These are phyloP conservation scores for Umbilicus rupestris DNA, from an alignment of 164 flowering plant genomes.

Conservation along the genomic window DNA sequence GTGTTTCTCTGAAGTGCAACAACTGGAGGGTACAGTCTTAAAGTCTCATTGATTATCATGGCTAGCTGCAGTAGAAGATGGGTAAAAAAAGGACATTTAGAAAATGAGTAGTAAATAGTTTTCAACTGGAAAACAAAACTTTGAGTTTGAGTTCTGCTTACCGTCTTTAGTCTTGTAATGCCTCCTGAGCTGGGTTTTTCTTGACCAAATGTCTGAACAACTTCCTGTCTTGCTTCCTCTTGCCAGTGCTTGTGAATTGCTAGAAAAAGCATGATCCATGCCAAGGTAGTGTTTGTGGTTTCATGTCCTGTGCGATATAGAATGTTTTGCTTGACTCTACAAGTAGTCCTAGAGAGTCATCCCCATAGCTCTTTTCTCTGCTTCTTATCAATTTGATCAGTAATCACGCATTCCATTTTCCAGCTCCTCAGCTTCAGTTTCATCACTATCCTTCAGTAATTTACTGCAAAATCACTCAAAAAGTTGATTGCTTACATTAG, in stretches of 20 bases:
- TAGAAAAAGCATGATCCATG: slow-evolving; percentile 35
- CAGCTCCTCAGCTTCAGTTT: slow-evolving; percentile 25
- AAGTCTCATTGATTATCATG: slow-evolving; percentile 30
- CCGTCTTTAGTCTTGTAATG: slow-evolving; percentile 21
- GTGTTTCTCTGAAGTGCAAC: slow-evolving; percentile 4
- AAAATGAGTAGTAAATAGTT: not conserved
- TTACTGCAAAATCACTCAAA: slow-evolving; percentile 17
- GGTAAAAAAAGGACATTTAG: not conserved
- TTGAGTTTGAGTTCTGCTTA: slow-evolving; percentile 11
- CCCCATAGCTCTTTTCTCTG: slow-evolving; percentile 19
- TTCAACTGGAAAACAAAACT: not conserved
- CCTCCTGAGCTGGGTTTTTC: slow-evolving; percentile 17
- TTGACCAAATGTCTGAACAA: slow-evolving; percentile 19
- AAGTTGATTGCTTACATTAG: not conserved
- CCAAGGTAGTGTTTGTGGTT: slow-evolving; percentile 24
- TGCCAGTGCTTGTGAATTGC: slow-evolving; percentile 41
- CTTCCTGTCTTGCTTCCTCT: slow-evolving; percentile 35
- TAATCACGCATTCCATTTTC: slow-evolving; percentile 19
- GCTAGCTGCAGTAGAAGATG: slow-evolving; percentile 23
- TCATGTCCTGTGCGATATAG: slow-evolving; percentile 40
- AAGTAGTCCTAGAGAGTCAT: slow-evolving; percentile 30
- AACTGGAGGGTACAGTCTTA: slow-evolving; percentile 24
- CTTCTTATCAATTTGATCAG: slow-evolving; percentile 21
- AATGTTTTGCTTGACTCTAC: slow-evolving; percentile 39
- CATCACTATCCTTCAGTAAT: slow-evolving; percentile 20